Evolutionary conservation across 2,329 filamentous ascomycete genomes (phyloP).

Genomic region (Fusarium sp.): DNA sequence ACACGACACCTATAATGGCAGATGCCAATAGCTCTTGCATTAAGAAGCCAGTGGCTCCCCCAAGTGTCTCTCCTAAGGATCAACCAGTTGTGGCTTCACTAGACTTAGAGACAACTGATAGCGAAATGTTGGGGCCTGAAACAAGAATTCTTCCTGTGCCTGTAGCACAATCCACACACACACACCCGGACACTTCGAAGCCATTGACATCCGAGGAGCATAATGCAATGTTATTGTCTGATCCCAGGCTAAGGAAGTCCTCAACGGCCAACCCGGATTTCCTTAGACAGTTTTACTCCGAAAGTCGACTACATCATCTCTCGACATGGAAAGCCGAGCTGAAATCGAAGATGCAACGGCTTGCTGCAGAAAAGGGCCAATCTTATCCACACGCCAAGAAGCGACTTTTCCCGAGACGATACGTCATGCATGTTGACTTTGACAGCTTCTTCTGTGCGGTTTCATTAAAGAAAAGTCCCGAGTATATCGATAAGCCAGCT

Average conservation of each 20-base stretch:
- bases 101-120: neutral
- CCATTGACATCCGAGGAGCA: conserved; percentile 92
- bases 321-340: conserved; percentile 97
- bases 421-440: conserved; percentile 96
- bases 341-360: conserved; percentile 85
- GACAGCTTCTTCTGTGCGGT: conserved; percentile 99
- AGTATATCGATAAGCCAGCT: conserved; percentile 80
- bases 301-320: conserved; percentile 93
- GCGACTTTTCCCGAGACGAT: conserved; percentile 74
- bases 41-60: neutral
- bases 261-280: conserved; percentile 95
- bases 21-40: neutral
- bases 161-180: conserved; percentile 5
- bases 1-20: neutral
- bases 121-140: neutral
- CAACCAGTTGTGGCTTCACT: neutral
- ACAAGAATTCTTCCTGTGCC: neutral
- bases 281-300: conserved; percentile 91
- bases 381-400: conserved; percentile 59
- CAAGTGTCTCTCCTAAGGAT: neutral
- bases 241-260: conserved; percentile 86
- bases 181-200: conserved; percentile 50
- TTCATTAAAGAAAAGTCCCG: conserved; percentile 80
- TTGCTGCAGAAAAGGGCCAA: conserved; percentile 75
- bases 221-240: conserved; percentile 84